phyloP scores from a whole-genome alignment of 2,329 filamentous ascomycete species.

The Aspergillus ruber region DNA sequence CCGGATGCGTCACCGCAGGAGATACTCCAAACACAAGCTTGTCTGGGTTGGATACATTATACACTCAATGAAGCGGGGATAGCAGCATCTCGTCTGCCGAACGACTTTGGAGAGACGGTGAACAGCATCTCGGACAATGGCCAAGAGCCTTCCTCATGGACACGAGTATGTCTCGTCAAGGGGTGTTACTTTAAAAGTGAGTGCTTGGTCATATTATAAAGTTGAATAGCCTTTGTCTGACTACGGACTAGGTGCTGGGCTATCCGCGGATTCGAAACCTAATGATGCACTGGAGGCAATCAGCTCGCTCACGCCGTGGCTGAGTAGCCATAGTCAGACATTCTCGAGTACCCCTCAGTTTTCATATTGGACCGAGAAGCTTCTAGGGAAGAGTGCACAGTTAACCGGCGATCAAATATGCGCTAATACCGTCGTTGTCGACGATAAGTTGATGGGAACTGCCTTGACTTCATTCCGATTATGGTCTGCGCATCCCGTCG shows the following conservation, averaged over 20 bases:
- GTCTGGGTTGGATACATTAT: constrained; percentile 81
- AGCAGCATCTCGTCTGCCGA: constrained; percentile 58
- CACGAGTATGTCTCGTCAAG: constrained; percentile 73
- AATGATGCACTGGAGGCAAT: constrained; percentile 62
- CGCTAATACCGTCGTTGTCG: constrained; percentile 12
- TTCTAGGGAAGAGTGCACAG: constrained; percentile 68
- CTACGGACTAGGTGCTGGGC: constrained; percentile 36
- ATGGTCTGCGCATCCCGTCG: constrained; percentile 35
- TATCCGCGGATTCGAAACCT: constrained; percentile 35
- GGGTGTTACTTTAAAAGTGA: constrained; percentile 70
- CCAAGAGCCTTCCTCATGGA: constrained; percentile 61
- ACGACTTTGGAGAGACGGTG: constrained; percentile 53
- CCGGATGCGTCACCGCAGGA: constrained; percentile 51
- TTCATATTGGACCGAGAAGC: constrained; percentile 70
- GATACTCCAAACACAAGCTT: constrained; percentile 70
- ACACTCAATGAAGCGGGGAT: constrained; percentile 61
- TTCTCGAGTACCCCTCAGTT: constrained; percentile 56
- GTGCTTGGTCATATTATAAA: constrained; percentile 7
- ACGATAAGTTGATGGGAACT: constrained; percentile 24
- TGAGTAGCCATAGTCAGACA: constrained; percentile 36
- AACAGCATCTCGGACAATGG: constrained; percentile 48
- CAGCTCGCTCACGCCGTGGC: constrained; percentile 57
- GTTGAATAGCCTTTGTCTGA: constrained; percentile 9
- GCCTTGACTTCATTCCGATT: constrained; percentile 45
- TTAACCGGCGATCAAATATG: constrained; percentile 52